These are phyloP conservation scores for Detonula confervacea DNA, from an alignment of 352 stramenopile species.

Conservation along the genomic window DNA sequence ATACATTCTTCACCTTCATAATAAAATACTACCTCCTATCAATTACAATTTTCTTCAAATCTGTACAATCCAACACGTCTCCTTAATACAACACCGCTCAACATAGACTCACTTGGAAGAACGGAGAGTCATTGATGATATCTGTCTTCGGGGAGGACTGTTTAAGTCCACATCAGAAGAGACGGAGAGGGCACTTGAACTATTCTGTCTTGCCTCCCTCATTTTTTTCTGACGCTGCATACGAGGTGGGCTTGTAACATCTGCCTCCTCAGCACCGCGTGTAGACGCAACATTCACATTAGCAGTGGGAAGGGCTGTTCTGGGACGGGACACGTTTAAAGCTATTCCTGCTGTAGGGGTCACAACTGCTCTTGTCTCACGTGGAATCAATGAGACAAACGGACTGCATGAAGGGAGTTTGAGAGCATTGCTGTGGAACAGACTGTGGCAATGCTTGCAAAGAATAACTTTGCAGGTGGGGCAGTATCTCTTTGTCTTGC, in stretches of 20 bases:
- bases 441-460: neutral
- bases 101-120: no score
- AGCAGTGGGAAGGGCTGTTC: neutral
- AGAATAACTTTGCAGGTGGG: neutral
- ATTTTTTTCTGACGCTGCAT: neutral
- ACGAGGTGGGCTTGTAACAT: neutral
- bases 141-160: no score
- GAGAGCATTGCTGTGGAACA: neutral
- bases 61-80: no score
- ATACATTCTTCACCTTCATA: no score
- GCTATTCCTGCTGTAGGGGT: neutral
- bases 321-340: neutral
- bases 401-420: neutral
- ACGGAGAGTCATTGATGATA: no score
- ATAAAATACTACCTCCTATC: no score
- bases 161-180: no score
- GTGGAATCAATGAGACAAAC: neutral
- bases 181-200: no score
- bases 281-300: no score
- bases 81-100: no score
- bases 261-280: neutral
- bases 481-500: neutral
- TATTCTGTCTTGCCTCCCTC: neutral
- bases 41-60: no score
- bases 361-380: neutral